Percentiles rank a stretch among this genome's conserved stretches.
Conservation (phyloP, 257 asterid species). For the Solanum appendiculatum region DNA sequence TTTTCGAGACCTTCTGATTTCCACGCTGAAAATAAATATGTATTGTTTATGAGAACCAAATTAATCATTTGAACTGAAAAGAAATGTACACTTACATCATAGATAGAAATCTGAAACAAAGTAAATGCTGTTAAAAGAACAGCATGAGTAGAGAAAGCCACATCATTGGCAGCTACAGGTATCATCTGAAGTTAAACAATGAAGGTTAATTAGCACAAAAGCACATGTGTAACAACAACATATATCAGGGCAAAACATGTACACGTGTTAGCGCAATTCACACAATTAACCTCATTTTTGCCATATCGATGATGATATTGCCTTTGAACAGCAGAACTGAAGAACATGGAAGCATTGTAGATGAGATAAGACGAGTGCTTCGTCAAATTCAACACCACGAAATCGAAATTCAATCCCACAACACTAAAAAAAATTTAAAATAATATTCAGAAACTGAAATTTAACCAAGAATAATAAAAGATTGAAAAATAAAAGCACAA, state of each 20-base stretch:
- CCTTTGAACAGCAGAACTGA: slow-evolving; percentile 61
- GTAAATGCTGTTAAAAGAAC: slow-evolving; percentile 70
- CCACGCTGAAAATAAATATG: slow-evolving; percentile 51
- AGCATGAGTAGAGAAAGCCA: slow-evolving; percentile 87
- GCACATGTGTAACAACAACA: not conserved
- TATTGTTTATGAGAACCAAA: not conserved
- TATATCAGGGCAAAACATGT: not conserved
- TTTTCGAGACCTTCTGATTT: slow-evolving; percentile 62
- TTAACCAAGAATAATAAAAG: not conserved
- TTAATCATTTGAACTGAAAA: not conserved
- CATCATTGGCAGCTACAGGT: slow-evolving; percentile 96
- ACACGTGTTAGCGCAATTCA: not conserved
- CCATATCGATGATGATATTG: slow-evolving; percentile 74
- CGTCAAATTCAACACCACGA: slow-evolving; percentile 69
- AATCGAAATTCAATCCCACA: slow-evolving; percentile 90
- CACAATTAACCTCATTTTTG: slow-evolving; percentile 37
- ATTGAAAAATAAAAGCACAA: not conserved
- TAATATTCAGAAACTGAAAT: not conserved
- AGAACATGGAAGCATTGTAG: slow-evolving; percentile 85
- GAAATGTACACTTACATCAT: slow-evolving; percentile 36
- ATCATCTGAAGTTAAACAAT: slow-evolving; percentile 50
- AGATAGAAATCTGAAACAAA: slow-evolving; percentile 63
- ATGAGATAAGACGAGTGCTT: slow-evolving; percentile 83
- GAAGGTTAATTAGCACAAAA: not conserved
- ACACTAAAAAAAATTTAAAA: slow-evolving; percentile 27